Evolutionary conservation across 106 monocot species (phyloP).

Genomic region (Platanthera zijinensis): DNA sequence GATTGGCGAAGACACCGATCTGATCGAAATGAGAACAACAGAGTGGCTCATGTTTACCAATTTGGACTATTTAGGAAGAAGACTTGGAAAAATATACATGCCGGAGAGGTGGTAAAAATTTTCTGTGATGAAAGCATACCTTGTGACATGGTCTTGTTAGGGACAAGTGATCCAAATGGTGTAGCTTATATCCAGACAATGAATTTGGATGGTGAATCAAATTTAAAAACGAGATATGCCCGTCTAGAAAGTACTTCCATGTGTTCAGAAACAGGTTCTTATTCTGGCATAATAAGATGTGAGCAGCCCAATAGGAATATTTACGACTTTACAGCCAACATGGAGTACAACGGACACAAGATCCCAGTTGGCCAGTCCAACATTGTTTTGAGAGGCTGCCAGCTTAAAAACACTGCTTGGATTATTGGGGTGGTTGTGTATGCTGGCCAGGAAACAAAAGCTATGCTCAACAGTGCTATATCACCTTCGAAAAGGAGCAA

Average conservation of each 20-base stretch:
- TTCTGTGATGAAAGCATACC: slow-evolving; percentile 76
- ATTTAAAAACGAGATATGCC: slow-evolving; percentile 94
- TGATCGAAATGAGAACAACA: slow-evolving; percentile 87
- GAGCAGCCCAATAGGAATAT: slow-evolving; percentile 98
- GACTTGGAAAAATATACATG: slow-evolving; percentile 82
- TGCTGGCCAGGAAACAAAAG: slow-evolving; percentile 99
- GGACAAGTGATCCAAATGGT: slow-evolving; percentile 89
- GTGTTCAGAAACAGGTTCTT: slow-evolving; percentile 40
- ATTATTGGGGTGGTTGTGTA: slow-evolving; percentile 89
- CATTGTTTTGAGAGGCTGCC: slow-evolving; percentile 91
- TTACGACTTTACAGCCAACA: slow-evolving; percentile 87
- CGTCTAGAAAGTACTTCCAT: slow-evolving; percentile 70
- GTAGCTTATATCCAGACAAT: slow-evolving; percentile 97
- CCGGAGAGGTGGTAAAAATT: slow-evolving; percentile 91
- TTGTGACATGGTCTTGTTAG: slow-evolving; percentile 88
- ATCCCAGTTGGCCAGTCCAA: slow-evolving; percentile 92
- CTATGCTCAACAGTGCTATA: slow-evolving; percentile 91
- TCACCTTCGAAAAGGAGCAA: slow-evolving; percentile 95
- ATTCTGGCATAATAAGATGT: slow-evolving; percentile 74
- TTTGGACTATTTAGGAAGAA: slow-evolving; percentile 58
- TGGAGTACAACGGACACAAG: slow-evolving; percentile 77
- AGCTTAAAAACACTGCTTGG: slow-evolving; percentile 93
- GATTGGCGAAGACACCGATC: slow-evolving; percentile 96
- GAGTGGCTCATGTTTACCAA: slow-evolving; percentile 68
- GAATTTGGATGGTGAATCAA: slow-evolving; percentile 99